Percentiles rank a stretch among this genome's conserved stretches.
These are phyloP conservation scores for Arxiozyma bovina DNA, from an alignment of 1,139 yeast genomes.

Conservation along the genomic window DNA sequence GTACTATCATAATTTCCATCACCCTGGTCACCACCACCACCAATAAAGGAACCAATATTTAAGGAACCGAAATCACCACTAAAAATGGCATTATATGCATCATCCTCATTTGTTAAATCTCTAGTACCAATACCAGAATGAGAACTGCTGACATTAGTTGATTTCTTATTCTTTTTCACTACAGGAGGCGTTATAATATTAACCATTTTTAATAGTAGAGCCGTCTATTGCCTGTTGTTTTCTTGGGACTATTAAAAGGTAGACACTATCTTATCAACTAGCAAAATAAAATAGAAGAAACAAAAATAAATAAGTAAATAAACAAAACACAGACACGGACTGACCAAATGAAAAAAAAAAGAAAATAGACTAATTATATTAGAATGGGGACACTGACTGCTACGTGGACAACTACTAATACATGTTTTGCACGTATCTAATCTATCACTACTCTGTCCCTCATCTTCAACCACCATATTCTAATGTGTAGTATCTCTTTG, in stretches of 20 bases:
- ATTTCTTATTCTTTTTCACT: conserved; percentile 1
- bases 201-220: background rate
- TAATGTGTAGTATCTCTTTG: too few species aligned
- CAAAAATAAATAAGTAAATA: too few species aligned
- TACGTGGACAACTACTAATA: too few species aligned
- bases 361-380: too few species aligned
- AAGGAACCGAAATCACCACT: conserved; percentile 33
- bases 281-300: background rate
- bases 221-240: background rate
- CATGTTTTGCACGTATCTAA: too few species aligned
- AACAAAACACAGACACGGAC: too few species aligned
- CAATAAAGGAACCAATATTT: conserved; percentile 30
- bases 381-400: too few species aligned
- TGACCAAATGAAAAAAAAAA: too few species aligned
- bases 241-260: too few species aligned
- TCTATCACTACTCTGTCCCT: too few species aligned
- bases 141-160: background rate
- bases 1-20: conserved; percentile 30
- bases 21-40: conserved; percentile 9
- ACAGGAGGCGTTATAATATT: background rate
- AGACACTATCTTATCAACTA: too few species aligned
- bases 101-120: conserved; percentile 32
- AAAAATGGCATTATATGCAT: conserved; percentile 33
- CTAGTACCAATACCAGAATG: background rate
- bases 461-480: too few species aligned